Base-by-base conservation (phyloP, 1,139 yeast species). In the Yamadazyma kanchanaburiensis region DNA sequence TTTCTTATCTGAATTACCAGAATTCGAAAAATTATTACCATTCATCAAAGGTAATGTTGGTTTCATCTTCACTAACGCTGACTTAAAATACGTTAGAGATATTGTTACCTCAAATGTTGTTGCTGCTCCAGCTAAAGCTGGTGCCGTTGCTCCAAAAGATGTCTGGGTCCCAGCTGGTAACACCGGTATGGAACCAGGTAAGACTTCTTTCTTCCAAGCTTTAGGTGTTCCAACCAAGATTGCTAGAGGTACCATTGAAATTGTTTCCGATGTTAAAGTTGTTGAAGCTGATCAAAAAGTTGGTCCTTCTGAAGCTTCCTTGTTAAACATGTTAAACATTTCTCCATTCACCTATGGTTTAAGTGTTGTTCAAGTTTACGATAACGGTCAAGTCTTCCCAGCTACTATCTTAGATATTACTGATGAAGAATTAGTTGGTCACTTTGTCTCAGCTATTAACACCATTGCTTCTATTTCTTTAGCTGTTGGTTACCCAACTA, bases 181-280 rank as follows among this genome's bases (percentile, higher is more conserved):
- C 96, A 91, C 99, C 57, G 97, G 98, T 84, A 89, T 94, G 96
- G 98, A 91, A 77, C 99, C 99, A 71, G 97, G 97, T 82, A 91
- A 91, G 88, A 91, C 99, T 63, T 91, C 98, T 66, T 91, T 91
- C 94, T 91, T 91, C 97, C 99, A 91, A 82, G 98, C 99, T 66
- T 83, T 91, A 62, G 97, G 97, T 86, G 96, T 91, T 63, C 98
- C 98, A 80, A 91, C 99, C 86, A 91, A 91, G 94, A 91, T 91
- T 88, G 94, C 96, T 74, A 89, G 99, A 85, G 99, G 99, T 91
- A 87, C 96, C 74, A 91, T 91, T 83, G 99, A 91, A 77, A 91
- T 91, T 74, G 89, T 87, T 70, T 74, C 85, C 55, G 98, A 94
- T 65, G 95, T 91, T 62, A 86, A 86, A 79, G 96, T 91, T 65